A percentile compares a stretch with the other conserved stretches of the same genome.
These are phyloP conservation scores for Microbotryum violaceum DNA, from an alignment of 1,284 basidiomycete genomes.

Conservation along the genomic window DNA sequence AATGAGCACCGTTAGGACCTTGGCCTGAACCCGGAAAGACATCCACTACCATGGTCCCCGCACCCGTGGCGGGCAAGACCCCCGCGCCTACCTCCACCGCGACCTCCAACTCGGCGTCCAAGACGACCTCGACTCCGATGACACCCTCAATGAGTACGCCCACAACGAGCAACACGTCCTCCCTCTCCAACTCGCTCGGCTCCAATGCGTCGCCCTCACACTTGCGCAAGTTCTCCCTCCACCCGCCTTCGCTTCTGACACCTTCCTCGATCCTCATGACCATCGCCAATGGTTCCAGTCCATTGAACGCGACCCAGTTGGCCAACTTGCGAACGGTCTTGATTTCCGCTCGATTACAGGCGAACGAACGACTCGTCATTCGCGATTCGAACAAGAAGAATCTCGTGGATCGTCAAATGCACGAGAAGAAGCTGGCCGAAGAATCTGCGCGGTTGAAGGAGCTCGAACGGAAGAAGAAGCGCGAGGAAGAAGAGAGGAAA, in stretches of 20 bases:
- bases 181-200: too few species aligned
- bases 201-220: background rate
- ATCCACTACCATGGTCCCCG: background rate
- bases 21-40: background rate
- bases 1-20: too few species aligned
- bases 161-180: background rate
- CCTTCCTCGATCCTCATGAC: slow-evolving; percentile 8
- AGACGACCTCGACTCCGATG: background rate
- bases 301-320: slow-evolving; percentile 3
- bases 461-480: slow-evolving; percentile 11
- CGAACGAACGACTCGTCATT: slow-evolving; percentile 9
- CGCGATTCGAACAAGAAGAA: slow-evolving; percentile 13
- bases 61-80: too few species aligned
- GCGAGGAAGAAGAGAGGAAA: slow-evolving; percentile 17
- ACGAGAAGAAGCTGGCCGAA: slow-evolving; percentile 9
- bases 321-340: slow-evolving; percentile 15
- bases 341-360: slow-evolving; percentile 5
- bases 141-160: background rate
- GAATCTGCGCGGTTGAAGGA: slow-evolving; percentile 13
- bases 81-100: background rate
- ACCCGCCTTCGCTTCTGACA: slow-evolving; percentile 6
- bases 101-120: background rate
- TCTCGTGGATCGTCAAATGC: slow-evolving; percentile 7
- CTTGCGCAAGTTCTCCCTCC: slow-evolving; percentile 20
- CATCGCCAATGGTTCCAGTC: slow-evolving; percentile 6